Evolutionary conservation across 2,329 filamentous ascomycete genomes (phyloP), one percentile per base, ranked within the genome.

Genomic region (Akanthomyces uredinophilus): DNA sequence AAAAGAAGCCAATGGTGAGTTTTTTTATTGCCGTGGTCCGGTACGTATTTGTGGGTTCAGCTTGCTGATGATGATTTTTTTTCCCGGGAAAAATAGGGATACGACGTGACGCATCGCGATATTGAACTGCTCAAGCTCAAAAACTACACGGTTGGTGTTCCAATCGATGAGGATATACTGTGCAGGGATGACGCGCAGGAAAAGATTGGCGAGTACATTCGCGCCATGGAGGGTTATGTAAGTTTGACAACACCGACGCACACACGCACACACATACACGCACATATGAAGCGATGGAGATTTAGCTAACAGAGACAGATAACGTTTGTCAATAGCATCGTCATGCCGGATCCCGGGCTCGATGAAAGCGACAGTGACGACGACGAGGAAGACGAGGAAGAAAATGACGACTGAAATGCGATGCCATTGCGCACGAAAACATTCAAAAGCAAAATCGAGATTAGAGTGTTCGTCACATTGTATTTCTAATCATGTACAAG

Each of bases 1-100:
- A 96, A 80, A 94, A 86, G 43, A 88, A 88, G 70, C 93, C 93
- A 5, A 94, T 93, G 85, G 91, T 92, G 73, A 73, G 82, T 65
- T 43, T 61, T 18, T 32, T 29, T 8, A 20, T 44, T 29, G 6
- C 27, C 27, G 27, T 29, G 27, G 27, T 3, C 27, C 6, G 2
- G 32, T 5, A 2, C 7, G 4, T 8, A 2, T 8, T 52, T 51
- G 54, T 22, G 54, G 41, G 35, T 11, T 18, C 52, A 24, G 32
- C 20, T 58, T 51, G 29, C 58, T 24, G 60, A 41, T 24, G 60
- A 41, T 57, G 43, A 58, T 5, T 7, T 50, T 16, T 13, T 4
- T 2, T 27, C 11, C 1, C 43, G 27, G 27, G 6, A 29, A 29
- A 29, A 29, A 29, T 70, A 94, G 89, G 91, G 90, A 52, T 96